A percentile compares a stretch with the other conserved stretches of the same genome.
phyloP scores from a whole-genome alignment of 2,329 filamentous ascomycete species.

The Phialocephala sp. region DNA sequence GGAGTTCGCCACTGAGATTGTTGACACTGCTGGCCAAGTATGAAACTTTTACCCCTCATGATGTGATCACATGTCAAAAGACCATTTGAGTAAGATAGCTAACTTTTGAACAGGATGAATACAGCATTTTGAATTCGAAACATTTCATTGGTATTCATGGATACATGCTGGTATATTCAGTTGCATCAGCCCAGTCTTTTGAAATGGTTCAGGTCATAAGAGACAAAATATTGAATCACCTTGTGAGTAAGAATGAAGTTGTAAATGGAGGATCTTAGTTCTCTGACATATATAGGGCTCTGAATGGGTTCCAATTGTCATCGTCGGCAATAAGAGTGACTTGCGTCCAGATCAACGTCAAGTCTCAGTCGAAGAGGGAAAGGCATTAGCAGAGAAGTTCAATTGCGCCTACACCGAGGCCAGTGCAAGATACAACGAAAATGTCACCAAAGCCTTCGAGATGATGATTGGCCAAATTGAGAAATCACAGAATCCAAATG shows the following conservation, averaged over 20 bases:
- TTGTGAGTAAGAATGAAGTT: slow-evolving; percentile 63
- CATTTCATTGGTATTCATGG: slow-evolving; percentile 99
- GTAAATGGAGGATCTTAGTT: not conserved
- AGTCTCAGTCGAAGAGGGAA: slow-evolving; percentile 84
- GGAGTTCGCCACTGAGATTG: slow-evolving; percentile 95
- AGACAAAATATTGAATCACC: slow-evolving; percentile 95
- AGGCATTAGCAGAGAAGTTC: slow-evolving; percentile 82
- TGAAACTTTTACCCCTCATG: slow-evolving; percentile 35
- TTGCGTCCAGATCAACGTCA: slow-evolving; percentile 91
- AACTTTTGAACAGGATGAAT: slow-evolving; percentile 75
- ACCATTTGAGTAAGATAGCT: slow-evolving; percentile 19
- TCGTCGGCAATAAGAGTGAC: slow-evolving; percentile 98
- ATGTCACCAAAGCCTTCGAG: slow-evolving; percentile 91
- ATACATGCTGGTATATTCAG: slow-evolving; percentile 98
- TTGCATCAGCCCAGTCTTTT: slow-evolving; percentile 90
- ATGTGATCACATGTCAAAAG: slow-evolving; percentile 23
- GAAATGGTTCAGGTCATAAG: slow-evolving; percentile 97
- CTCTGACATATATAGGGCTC: slow-evolving; percentile 66
- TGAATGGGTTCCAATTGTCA: slow-evolving; percentile 88
- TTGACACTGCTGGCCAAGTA: slow-evolving; percentile 95
- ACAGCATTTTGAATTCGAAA: slow-evolving; percentile 97
- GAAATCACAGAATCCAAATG: slow-evolving; percentile 87
- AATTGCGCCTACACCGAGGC: slow-evolving; percentile 95
- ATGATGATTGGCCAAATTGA: slow-evolving; percentile 94
- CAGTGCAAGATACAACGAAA: slow-evolving; percentile 91